Conservation (phyloP, 1,284 basidiomycete species). For the Earliella scabrosa region DNA sequence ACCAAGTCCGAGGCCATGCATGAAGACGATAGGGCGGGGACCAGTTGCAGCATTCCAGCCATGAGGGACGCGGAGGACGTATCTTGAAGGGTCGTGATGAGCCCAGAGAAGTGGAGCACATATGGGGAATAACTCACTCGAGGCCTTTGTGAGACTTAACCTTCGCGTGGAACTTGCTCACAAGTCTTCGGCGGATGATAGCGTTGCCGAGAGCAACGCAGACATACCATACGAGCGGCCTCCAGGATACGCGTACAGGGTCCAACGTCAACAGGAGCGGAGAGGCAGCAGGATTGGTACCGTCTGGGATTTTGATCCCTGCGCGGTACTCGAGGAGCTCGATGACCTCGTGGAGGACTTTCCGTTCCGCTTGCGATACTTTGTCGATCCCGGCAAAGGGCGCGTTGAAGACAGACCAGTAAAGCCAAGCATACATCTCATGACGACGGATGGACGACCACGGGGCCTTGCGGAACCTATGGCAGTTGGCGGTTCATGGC, state of each 20-base stretch:
- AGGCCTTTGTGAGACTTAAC: conserved; percentile 57
- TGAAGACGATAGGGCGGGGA: conserved; percentile 77
- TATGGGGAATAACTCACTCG: conserved; percentile 51
- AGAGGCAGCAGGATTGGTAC: conserved; percentile 56
- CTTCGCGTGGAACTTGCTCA: conserved; percentile 51
- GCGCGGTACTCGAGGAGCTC: conserved; percentile 74
- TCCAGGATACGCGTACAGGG: conserved; percentile 66
- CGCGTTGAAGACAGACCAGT: conserved; percentile 83
- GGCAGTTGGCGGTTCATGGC: conserved; percentile 11
- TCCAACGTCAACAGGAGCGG: conserved; percentile 83
- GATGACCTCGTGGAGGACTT: conserved; percentile 61
- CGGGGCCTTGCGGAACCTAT: conserved; percentile 73
- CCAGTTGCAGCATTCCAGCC: conserved; percentile 61
- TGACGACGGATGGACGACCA: conserved; percentile 74
- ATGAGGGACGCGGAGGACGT: conserved; percentile 72
- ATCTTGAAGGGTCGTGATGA: conserved; percentile 47
- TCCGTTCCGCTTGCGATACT: conserved; percentile 49
- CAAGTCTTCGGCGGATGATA: conserved; percentile 48
- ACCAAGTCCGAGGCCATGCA: conserved; percentile 89
- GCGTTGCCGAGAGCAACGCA: conserved; percentile 61
- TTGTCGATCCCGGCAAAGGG: conserved; percentile 56
- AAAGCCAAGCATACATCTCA: conserved; percentile 79
- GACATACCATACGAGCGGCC: conserved; percentile 78
- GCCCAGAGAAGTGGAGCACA: background rate
- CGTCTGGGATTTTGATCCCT: conserved; percentile 67